Conservation (phyloP, 305 asterid species). For the Fraxinus latifolia region DNA sequence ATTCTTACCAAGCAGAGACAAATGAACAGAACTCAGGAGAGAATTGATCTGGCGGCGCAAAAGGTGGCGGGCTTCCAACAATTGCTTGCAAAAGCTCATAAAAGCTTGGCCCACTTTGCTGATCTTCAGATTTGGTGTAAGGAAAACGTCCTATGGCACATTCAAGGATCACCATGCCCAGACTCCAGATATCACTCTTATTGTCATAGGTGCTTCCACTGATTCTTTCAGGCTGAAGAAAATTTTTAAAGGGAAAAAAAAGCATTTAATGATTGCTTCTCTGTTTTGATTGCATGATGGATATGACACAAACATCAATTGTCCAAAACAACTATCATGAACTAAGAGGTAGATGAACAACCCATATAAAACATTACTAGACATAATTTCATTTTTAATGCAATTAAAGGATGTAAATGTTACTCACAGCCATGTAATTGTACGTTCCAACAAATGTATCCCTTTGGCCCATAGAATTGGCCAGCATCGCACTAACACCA, state of each 20-base stretch:
- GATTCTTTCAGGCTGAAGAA: slow-evolving; percentile 82
- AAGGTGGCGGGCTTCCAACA: slow-evolving; percentile 81
- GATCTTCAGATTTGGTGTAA: slow-evolving; percentile 84
- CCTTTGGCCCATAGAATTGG: slow-evolving; percentile 85
- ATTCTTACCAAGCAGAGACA: slow-evolving; percentile 55
- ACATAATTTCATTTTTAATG: not conserved
- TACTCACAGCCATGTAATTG: slow-evolving; percentile 71
- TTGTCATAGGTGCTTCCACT: slow-evolving; percentile 84
- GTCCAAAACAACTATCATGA: not conserved
- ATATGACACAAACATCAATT: not conserved
- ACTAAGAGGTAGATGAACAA: not conserved
- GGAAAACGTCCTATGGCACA: slow-evolving; percentile 96
- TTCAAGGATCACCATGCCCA: slow-evolving; percentile 95
- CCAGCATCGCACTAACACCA: slow-evolving; percentile 97
- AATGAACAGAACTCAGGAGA: slow-evolving; percentile 94
- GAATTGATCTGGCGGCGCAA: slow-evolving; percentile 93
- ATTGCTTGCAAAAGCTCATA: slow-evolving; percentile 90
- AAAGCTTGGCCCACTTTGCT: slow-evolving; percentile 79
- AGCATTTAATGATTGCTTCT: slow-evolving; percentile 6
- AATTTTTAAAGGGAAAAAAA: slow-evolving; percentile 10
- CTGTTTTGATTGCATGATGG: not conserved
- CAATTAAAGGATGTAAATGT: not conserved
- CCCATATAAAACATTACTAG: not conserved
- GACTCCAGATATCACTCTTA: slow-evolving; percentile 96
- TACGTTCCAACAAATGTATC: slow-evolving; percentile 96